A percentile compares a stretch with the other conserved stretches of the same genome.
These are phyloP conservation scores for Carallia pectinifolia DNA, from an alignment of 345 rosid genomes.

Conservation along the genomic window DNA sequence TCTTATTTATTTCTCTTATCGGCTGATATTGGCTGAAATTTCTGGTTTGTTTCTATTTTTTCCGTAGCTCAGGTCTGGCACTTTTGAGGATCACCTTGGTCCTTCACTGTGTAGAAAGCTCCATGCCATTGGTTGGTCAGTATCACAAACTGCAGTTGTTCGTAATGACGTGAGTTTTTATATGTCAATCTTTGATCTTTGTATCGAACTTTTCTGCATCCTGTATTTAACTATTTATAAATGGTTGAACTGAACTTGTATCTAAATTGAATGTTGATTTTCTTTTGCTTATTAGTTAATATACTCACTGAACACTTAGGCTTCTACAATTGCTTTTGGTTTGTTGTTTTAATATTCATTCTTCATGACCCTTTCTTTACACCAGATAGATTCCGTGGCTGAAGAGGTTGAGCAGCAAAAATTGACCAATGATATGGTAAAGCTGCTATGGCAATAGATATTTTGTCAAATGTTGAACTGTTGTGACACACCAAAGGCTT, in stretches of 20 bases:
- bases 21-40: conserved; percentile 31
- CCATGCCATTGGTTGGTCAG: conserved; percentile 77
- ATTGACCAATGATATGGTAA: conserved; percentile 78
- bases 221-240: not conserved
- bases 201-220: conserved; percentile 6
- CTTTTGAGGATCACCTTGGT: conserved; percentile 87
- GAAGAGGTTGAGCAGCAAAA: conserved; percentile 84
- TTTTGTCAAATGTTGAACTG: conserved; percentile 12
- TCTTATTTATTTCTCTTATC: not conserved
- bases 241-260: conserved; percentile 3
- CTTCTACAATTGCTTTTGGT: conserved; percentile 2
- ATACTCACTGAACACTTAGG: not conserved
- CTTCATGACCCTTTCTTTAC: conserved; percentile 26
- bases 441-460: conserved; percentile 8
- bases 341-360: conserved; percentile 13
- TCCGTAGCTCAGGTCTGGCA: conserved; percentile 99
- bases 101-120: conserved; percentile 68
- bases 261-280: not conserved
- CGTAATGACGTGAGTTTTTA: conserved; percentile 77
- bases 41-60: conserved; percentile 42
- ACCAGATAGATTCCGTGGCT: conserved; percentile 92
- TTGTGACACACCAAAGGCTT: not conserved
- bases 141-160: conserved; percentile 54
- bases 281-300: conserved; percentile 4
- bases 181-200: not conserved